Percentiles rank a stretch among this genome's conserved stretches.
phyloP scores from a whole-genome alignment of 2,329 filamentous ascomycete species.

The Zymoseptoria crescenta region DNA sequence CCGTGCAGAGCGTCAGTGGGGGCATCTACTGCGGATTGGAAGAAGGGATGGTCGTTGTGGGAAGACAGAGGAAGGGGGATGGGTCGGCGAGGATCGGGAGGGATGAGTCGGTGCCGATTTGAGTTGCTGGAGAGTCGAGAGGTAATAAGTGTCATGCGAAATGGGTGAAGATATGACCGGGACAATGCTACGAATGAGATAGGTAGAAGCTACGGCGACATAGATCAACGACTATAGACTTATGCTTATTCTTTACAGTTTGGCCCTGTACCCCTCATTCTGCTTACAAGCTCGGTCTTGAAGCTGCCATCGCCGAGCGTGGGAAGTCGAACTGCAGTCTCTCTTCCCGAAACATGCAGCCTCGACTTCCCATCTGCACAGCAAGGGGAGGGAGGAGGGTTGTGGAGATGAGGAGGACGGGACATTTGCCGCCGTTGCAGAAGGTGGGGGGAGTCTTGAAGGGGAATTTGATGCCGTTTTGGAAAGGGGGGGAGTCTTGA shows the following conservation, averaged over 20 bases:
- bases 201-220: constrained; percentile 10
- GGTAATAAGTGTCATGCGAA: constrained; percentile 11
- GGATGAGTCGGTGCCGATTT: constrained; percentile 10
- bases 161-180: constrained; percentile 9
- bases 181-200: constrained; percentile 17
- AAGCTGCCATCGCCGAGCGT: too few species aligned
- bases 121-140: constrained; percentile 22
- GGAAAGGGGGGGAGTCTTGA: constrained; percentile 1
- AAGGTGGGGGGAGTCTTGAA: constrained; percentile 17
- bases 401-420: too few species aligned
- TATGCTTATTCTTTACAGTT: neutral
- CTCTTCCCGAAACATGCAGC: too few species aligned
- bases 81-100: constrained; percentile 5
- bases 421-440: constrained; percentile 27
- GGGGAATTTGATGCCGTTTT: constrained; percentile 17
- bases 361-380: too few species aligned
- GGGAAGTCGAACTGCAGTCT: too few species aligned
- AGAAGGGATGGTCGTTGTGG: constrained; percentile 45
- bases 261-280: too few species aligned
- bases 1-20: constrained; percentile 55
- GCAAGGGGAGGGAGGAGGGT: constrained; percentile 14
- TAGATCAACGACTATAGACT: constrained; percentile 9
- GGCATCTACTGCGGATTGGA: constrained; percentile 59
- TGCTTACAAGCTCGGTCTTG: too few species aligned
- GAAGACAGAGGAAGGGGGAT: constrained; percentile 11